A percentile compares a stretch with the other conserved stretches of the same genome.
phyloP scores from a whole-genome alignment of 441 rosid species.

The Kokia cookei region DNA sequence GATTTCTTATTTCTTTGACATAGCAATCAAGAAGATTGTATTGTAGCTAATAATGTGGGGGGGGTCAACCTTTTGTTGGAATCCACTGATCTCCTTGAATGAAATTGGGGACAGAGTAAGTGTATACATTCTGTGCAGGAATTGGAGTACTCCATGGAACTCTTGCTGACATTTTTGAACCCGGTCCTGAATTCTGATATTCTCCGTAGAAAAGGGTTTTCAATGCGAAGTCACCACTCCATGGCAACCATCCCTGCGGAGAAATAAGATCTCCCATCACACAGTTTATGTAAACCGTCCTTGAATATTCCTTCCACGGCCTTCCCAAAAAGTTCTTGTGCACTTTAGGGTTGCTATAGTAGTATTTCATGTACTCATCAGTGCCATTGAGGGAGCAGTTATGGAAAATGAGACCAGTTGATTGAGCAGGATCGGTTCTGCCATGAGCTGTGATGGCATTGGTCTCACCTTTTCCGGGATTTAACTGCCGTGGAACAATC shows the following conservation, averaged over 20 bases:
- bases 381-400: constrained; percentile 81
- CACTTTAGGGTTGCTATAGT: constrained; percentile 44
- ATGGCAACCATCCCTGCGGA: constrained; percentile 81
- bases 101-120: constrained; percentile 69
- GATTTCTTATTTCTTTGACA: neutral
- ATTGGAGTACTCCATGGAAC: constrained; percentile 74
- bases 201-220: constrained; percentile 84
- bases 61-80: constrained; percentile 37
- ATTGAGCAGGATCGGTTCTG: constrained; percentile 73
- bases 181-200: constrained; percentile 58
- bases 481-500: constrained; percentile 51
- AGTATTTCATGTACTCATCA: constrained; percentile 56
- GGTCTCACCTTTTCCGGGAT: constrained; percentile 60
- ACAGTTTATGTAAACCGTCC: constrained; percentile 62
- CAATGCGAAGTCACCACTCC: constrained; percentile 57
- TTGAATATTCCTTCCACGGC: constrained; percentile 91
- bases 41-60: neutral
- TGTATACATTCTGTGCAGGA: constrained; percentile 45
- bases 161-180: constrained; percentile 42
- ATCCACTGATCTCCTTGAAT: constrained; percentile 86
- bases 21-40: neutral
- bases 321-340: constrained; percentile 74
- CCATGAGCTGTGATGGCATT: constrained; percentile 87
- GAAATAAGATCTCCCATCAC: constrained; percentile 43
- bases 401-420: constrained; percentile 69